Conservation (phyloP, 2,329 filamentous ascomycete species). For the Anthostomella pinea region DNA sequence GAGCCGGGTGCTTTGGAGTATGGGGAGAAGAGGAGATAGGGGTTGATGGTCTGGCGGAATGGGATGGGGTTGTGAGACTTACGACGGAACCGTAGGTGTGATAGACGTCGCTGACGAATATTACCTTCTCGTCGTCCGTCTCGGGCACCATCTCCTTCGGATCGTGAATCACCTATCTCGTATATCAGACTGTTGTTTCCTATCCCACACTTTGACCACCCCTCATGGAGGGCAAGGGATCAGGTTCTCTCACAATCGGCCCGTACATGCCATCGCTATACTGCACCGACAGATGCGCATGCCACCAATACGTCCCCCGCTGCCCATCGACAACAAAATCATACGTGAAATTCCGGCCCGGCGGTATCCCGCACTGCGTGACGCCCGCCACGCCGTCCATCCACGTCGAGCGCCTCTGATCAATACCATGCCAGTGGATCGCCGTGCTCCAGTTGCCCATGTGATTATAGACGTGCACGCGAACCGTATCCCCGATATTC, state of each 20-base stretch:
- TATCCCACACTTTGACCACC: background rate
- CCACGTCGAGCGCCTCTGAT: constrained; percentile 59
- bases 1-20: background rate
- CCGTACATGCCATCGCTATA: constrained; percentile 65
- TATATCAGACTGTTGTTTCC: background rate
- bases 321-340: constrained; percentile 51
- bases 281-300: constrained; percentile 59
- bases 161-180: constrained; percentile 36
- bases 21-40: background rate
- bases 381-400: constrained; percentile 66
- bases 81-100: constrained; percentile 36
- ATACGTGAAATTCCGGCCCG: constrained; percentile 56
- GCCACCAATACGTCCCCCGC: constrained; percentile 50
- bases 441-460: constrained; percentile 43
- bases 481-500: constrained; percentile 41
- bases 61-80: constrained; percentile 5
- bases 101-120: constrained; percentile 40
- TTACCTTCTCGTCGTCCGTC: constrained; percentile 34
- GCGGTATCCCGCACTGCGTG: constrained; percentile 58
- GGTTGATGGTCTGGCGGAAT: background rate
- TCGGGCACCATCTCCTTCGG: constrained; percentile 29
- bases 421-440: constrained; percentile 68
- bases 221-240: background rate
- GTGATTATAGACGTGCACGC: constrained; percentile 39
- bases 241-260: constrained; percentile 45